Evolutionary conservation across 2,329 filamentous ascomycete genomes (phyloP).

Genomic region (Pseudocercospora eumusae): DNA sequence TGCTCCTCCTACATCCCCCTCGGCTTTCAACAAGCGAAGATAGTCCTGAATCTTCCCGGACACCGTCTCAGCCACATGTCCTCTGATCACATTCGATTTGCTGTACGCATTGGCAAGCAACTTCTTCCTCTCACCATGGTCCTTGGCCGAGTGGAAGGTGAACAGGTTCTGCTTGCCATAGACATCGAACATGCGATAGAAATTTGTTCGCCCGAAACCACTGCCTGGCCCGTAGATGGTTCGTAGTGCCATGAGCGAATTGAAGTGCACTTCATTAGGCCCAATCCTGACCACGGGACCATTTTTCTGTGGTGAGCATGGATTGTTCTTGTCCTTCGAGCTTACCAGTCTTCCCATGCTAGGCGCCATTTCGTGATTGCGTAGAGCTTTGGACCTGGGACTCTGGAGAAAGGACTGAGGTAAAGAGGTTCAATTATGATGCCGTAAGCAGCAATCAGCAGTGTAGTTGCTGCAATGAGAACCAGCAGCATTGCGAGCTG

Average conservation of each 20-base stretch:
- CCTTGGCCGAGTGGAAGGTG: constrained; percentile 48
- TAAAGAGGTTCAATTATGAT: constrained; percentile 22
- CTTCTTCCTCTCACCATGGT: constrained; percentile 56
- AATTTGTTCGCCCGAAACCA: constrained; percentile 52
- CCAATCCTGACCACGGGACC: constrained; percentile 53
- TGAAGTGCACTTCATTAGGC: constrained; percentile 51
- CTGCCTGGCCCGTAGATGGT: constrained; percentile 58
- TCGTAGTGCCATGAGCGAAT: constrained; percentile 50
- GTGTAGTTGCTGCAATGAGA: neutral
- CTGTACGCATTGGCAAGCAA: constrained; percentile 56
- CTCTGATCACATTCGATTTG: constrained; percentile 50
- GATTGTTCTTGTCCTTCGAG: constrained; percentile 47
- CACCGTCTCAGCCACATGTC: constrained; percentile 40
- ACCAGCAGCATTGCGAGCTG: neutral
- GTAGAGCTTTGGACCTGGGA: constrained; percentile 47
- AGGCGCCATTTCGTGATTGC: constrained; percentile 51
- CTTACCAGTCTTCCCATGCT: constrained; percentile 49
- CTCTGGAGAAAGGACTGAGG: constrained; percentile 21
- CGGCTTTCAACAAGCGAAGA: constrained; percentile 45
- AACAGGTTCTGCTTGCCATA: constrained; percentile 57
- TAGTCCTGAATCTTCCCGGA: constrained; percentile 46
- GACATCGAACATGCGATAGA: constrained; percentile 60
- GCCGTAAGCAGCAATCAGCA: constrained; percentile 12
- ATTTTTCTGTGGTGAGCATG: constrained; percentile 49
- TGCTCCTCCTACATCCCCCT: constrained; percentile 33